Evolutionary conservation across 2,329 filamentous ascomycete species (phyloP), one percentile per base, ranked within the genome.

Genomic region (Sphaerulina populicola): DNA sequence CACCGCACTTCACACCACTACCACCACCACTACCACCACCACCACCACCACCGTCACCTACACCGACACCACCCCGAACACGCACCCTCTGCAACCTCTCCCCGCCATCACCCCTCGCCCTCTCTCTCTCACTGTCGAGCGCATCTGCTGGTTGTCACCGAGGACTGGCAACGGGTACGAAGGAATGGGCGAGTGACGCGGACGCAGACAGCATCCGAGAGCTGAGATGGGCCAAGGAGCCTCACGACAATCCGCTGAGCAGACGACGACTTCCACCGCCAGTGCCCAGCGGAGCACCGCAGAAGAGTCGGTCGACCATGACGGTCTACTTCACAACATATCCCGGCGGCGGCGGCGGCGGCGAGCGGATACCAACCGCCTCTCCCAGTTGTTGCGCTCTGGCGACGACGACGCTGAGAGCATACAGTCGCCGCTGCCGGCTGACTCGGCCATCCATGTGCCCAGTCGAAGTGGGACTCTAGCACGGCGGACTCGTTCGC

Each of bases 401-500:
- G 33, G 39, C 40, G 52, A 53, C 38, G 44, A 38, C 30, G 52
- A 18, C 18, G 18, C 18, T 3, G 18, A 51, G 14, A 47, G 38
- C 21, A 31, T 48, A 11, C 31, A 21, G 10, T 40, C 47, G 38
- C 40, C 36, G 30, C 33, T 33, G 46, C 39, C 39, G 39, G 47
- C 50, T 29, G 35, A 44, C 31, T 38, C 52, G 15, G 36, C 36
- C 23, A 2, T 35, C 4, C 12, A 11, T 35, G 31, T 35, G 31
- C 45, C 45, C 36, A 30, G 21, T 41, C 49, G 53, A 18, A 54
- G 45, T 37, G 55, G 45, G 6, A 48, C 56, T 18, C 36, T 58
- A 21, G 40, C 55, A 23, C 54, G 56, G 31, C 57, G 57, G 10
- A 62, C 60, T 38, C 57, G 55, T 15, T 60, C 60, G 36, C 57